Evolutionary conservation across 805 yeast species (phyloP).

Genomic region (Kuraishia ogatae): DNA sequence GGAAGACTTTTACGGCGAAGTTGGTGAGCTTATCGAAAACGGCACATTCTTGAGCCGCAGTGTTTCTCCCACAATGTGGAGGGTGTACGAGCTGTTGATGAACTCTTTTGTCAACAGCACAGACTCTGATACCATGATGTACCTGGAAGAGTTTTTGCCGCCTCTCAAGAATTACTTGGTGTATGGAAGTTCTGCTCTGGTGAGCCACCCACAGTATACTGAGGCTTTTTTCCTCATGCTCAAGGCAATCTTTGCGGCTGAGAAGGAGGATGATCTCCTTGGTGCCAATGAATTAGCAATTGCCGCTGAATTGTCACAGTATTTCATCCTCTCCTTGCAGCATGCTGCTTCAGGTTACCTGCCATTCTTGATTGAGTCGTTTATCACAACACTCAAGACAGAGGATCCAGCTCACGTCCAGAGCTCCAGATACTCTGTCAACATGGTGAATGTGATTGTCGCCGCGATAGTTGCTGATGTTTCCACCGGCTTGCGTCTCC

Average conservation of each 20-base stretch:
- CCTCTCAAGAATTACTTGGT: conserved; percentile 68
- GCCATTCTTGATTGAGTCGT: conserved; percentile 33
- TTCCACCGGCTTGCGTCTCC: conserved; percentile 35
- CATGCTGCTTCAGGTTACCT: conserved; percentile 35
- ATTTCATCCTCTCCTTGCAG: conserved; percentile 51
- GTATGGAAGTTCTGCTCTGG: conserved; percentile 40
- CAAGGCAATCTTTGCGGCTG: conserved; percentile 26
- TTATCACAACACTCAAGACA: conserved; percentile 28
- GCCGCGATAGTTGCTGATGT: conserved; percentile 60
- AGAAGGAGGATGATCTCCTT: conserved; percentile 35
- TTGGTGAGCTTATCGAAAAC: conserved; percentile 72
- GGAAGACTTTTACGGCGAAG: conserved; percentile 78
- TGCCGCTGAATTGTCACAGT: conserved; percentile 58
- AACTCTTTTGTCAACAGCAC: conserved; percentile 13
- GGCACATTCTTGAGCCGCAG: conserved; percentile 55
- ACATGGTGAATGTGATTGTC: conserved; percentile 52
- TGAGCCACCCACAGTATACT: conserved; percentile 35
- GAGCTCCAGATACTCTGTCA: conserved; percentile 28
- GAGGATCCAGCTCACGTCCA: conserved; percentile 22
- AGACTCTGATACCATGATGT: conserved; percentile 48
- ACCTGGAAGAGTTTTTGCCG: conserved; percentile 69
- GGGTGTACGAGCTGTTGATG: conserved; percentile 45
- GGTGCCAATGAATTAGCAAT: conserved; percentile 47
- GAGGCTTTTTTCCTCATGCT: conserved; percentile 45
- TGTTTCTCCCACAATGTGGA: conserved; percentile 72